Conservation (phyloP, 2,329 filamentous ascomycete species). For the Verticillium klebahnii region DNA sequence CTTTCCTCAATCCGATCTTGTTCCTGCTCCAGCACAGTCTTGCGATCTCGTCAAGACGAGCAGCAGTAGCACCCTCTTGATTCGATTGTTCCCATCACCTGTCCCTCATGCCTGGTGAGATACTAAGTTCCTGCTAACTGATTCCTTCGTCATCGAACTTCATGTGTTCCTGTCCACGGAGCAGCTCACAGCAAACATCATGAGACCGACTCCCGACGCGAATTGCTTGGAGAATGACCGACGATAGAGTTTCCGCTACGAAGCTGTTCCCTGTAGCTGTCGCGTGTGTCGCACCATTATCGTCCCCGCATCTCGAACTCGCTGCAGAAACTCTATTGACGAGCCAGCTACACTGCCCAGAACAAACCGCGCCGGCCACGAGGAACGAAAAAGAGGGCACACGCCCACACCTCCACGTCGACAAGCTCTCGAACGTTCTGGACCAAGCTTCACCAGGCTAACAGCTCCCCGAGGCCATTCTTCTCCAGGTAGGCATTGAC, state of each 20-base stretch:
- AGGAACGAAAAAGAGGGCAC: too few relatives aligned
- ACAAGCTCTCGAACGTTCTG: too few relatives aligned
- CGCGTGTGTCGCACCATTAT: not conserved
- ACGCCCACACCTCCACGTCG: too few relatives aligned
- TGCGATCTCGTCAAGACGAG: too few relatives aligned
- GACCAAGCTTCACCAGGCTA: not conserved
- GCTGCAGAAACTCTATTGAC: too few relatives aligned
- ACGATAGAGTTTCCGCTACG: not conserved
- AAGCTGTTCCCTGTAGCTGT: not conserved
- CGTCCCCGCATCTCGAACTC: not conserved
- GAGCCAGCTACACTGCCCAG: too few relatives aligned
- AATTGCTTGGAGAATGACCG: not conserved
- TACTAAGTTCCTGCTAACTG: not conserved
- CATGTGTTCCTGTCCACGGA: not conserved
- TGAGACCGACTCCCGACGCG: not conserved
- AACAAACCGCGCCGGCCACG: too few relatives aligned
- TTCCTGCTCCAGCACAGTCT: too few relatives aligned
- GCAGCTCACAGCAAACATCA: not conserved
- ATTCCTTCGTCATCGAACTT: not conserved
- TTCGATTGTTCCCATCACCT: too few relatives aligned
- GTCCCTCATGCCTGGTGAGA: too few relatives aligned
- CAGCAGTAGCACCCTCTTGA: too few relatives aligned
- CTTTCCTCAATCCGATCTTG: too few relatives aligned
- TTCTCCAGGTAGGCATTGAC: constrained; percentile 9
- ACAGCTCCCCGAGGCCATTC: constrained; percentile 1